Base-by-base conservation (phyloP, 2,329 filamentous ascomycete genomes). In the Calonectria hawksworthii region DNA sequence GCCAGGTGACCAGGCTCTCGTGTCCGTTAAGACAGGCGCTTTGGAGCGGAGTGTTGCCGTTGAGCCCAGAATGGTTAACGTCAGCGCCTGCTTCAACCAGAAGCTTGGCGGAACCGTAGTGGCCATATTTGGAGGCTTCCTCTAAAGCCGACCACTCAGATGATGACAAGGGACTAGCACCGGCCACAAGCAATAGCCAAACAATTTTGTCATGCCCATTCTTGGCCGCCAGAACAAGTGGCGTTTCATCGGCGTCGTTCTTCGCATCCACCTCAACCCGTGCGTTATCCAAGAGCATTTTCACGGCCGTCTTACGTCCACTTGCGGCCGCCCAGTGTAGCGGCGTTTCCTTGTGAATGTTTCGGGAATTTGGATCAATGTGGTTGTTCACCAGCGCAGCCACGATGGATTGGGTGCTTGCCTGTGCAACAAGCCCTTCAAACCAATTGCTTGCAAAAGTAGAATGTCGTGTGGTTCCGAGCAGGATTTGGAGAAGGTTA, bases 191-290 rank as follows among this genome's bases (percentile, higher is more conserved):
- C 23, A 63, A 21, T 18, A 63, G 13, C 56, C 56, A 63, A 8
- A 63, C 56, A 63, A 63, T 63, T 14, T 63, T 63, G 18, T 63
- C 56, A 30, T 63, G 56, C 3, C 56, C 56, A 11, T 63, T n/a
- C 36, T 63, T 63, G 26, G 56, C 56, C 14, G 56, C 56, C 56
- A 41, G 41, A 7, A 63, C 23, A 14, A 63, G 56, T 11, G 56
- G 56, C 18, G 56, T 63, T 21, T 41, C 56, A 28, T 63, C 56
- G 2, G 23, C 28, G 8, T 28, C 18, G 36, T 41, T 63, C 28
- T 18, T 63, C 38, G 56, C 56, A 28, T 26, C 26, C 3, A 63
- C 26, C 16, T 63, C 56, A 9, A 63, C 56, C 26, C 8, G 23
- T 10, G 23, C 38, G 14, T 63, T n/a, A 41, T 63, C 26, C 21